Conservation (phyloP, 192 early-diverging fungal species). For the Coemansia sp. region DNA sequence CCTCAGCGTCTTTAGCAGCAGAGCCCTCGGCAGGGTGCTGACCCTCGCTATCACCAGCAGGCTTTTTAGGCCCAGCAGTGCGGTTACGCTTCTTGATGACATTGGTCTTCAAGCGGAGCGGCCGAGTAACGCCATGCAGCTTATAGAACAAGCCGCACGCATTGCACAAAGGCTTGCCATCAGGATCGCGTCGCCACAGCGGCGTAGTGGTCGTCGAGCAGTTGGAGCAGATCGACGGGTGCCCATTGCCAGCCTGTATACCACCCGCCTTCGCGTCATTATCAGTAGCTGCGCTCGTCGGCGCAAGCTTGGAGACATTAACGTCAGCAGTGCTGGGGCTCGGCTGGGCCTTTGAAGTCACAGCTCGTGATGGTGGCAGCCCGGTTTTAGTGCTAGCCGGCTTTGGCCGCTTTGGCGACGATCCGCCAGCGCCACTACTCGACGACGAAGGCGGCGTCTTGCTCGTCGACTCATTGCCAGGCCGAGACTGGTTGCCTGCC, state of each 20-base stretch:
- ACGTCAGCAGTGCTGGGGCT: not conserved
- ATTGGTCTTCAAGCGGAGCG: slow-evolving; percentile 90
- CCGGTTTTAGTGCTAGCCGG: not conserved
- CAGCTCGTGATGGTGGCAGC: not conserved
- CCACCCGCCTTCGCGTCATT: not conserved
- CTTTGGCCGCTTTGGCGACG: slow-evolving; percentile 12
- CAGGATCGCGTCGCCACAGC: slow-evolving; percentile 90
- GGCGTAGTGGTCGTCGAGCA: slow-evolving; percentile 89
- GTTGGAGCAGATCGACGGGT: slow-evolving; percentile 67
- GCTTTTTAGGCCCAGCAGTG: slow-evolving; percentile 35
- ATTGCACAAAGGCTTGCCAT: slow-evolving; percentile 93
- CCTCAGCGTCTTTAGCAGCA: not conserved
- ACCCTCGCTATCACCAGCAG: not conserved
- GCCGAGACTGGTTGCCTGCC: not conserved
- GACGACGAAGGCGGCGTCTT: not conserved
- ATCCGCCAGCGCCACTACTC: not conserved
- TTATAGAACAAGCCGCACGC: slow-evolving; percentile 97
- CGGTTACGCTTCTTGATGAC: slow-evolving; percentile 97
- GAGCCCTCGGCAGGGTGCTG: not conserved
- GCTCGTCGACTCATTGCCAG: not conserved
- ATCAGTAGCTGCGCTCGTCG: not conserved
- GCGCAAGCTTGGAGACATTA: not conserved
- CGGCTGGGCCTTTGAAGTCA: not conserved
- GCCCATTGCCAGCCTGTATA: slow-evolving; percentile 19
- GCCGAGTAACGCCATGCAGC: slow-evolving; percentile 91